phyloP scores from a whole-genome alignment of 2,329 filamentous ascomycete species.

The Pestalotiopsis sp. region DNA sequence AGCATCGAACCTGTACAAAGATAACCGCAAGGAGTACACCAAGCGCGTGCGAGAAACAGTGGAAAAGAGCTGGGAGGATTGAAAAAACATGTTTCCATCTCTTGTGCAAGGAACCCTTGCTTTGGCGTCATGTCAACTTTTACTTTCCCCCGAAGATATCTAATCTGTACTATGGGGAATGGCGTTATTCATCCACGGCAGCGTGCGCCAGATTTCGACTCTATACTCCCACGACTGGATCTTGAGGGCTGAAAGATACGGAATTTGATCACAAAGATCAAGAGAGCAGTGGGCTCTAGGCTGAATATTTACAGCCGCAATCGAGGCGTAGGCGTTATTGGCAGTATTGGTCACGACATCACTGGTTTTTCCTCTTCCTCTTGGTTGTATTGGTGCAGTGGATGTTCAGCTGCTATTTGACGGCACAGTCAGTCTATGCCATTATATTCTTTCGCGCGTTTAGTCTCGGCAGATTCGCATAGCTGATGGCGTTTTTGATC shows the following conservation, averaged over 20 bases:
- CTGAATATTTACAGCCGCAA: neutral
- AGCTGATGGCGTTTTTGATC: slow-evolving; percentile 15
- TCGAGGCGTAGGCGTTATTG: neutral
- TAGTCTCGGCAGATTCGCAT: slow-evolving; percentile 3
- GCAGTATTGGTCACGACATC: neutral
- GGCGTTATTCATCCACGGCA: neutral
- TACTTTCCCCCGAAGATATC: neutral
- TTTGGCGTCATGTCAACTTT: neutral
- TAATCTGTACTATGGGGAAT: neutral
- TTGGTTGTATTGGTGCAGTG: neutral
- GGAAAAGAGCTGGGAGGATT: slow-evolving; percentile 99
- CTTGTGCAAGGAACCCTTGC: neutral
- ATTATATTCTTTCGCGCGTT: neutral
- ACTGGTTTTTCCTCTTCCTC: neutral
- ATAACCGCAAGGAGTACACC: slow-evolving; percentile 94
- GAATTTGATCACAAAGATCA: neutral
- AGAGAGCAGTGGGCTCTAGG: neutral
- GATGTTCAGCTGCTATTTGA: neutral
- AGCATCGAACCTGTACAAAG: slow-evolving; percentile 97
- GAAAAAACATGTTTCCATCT: slow-evolving; percentile 2
- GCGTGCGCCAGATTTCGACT: neutral
- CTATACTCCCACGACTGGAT: neutral
- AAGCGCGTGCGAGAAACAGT: slow-evolving; percentile 96
- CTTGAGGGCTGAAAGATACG: neutral
- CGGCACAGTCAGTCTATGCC: neutral